These are phyloP conservation scores for Fusarium pseudocircinatum DNA, from an alignment of 2,329 filamentous ascomycete genomes.

Conservation along the genomic window DNA sequence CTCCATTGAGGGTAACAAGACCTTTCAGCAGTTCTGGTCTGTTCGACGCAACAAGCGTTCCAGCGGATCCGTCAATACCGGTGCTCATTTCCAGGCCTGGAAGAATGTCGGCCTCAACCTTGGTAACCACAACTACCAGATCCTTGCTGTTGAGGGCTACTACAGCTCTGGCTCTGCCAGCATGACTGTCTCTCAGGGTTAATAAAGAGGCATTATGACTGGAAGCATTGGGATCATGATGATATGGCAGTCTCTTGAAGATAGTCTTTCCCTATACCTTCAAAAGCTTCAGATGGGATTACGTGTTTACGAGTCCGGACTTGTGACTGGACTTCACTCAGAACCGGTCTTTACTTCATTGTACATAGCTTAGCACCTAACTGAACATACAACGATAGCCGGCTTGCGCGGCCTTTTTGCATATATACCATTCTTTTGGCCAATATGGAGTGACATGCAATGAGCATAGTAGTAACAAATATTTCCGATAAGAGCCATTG, in stretches of 20 bases:
- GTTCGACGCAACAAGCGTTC: conserved; percentile 60
- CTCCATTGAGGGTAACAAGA: conserved; percentile 59
- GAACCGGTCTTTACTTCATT: conserved; percentile 5
- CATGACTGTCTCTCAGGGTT: conserved; percentile 53
- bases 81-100: conserved; percentile 65
- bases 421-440: not conserved
- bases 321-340: conserved; percentile 7
- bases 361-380: conserved; percentile 6
- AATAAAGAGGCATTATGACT: not conserved
- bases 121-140: conserved; percentile 62
- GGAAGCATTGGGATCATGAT: not conserved
- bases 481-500: too few relatives aligned
- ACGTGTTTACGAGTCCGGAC: not conserved
- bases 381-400: conserved; percentile 5
- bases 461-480: too few relatives aligned
- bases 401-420: not conserved
- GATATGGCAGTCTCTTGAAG: not conserved
- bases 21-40: conserved; percentile 64
- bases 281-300: not conserved
- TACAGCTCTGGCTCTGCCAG: conserved; percentile 57
- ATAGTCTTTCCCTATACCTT: not conserved
- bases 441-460: not conserved
- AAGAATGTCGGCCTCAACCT: conserved; percentile 56
- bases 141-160: conserved; percentile 65
- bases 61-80: conserved; percentile 59